These are phyloP conservation scores for Vigna trinervia DNA, from an alignment of 306 rosid species.

Conservation along the genomic window DNA sequence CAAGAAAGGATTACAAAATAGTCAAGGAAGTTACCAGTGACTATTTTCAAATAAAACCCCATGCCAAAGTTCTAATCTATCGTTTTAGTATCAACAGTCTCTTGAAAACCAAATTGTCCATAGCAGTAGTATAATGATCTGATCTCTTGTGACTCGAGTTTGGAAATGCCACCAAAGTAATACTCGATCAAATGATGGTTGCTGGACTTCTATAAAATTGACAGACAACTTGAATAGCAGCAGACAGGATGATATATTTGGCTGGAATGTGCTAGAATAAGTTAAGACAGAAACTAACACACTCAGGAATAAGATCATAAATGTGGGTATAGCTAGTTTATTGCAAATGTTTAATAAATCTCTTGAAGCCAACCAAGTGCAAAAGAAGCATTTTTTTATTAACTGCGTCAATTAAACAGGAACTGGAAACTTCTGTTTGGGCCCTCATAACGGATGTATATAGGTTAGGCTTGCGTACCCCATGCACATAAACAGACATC, in stretches of 20 bases:
- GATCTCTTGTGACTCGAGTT: not conserved
- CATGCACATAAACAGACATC: conserved; percentile 14
- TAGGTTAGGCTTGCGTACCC: not conserved
- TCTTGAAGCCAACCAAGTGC: conserved; percentile 2
- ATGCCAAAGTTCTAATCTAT: conserved; percentile 15
- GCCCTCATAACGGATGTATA: conserved; percentile 7
- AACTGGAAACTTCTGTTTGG: conserved; percentile 20
- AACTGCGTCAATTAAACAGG: conserved; percentile 27
- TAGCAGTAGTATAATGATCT: not conserved
- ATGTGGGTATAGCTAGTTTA: not conserved
- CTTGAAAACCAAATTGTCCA: not conserved
- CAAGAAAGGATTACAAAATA: conserved; percentile 2
- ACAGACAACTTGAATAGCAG: conserved; percentile 22
- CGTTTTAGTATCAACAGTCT: conserved; percentile 12
- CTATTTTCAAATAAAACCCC: conserved; percentile 9
- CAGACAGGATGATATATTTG: conserved; percentile 1
- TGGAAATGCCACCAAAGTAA: conserved; percentile 19
- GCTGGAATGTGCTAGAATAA: conserved; percentile 23
- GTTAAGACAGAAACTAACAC: not conserved
- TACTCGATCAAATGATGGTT: conserved; percentile 22
- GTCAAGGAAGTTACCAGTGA: not conserved
- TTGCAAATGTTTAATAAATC: conserved; percentile 3
- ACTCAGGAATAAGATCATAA: not conserved
- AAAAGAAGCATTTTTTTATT: conserved; percentile 11
- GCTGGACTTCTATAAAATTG: conserved; percentile 5